These are phyloP conservation scores for Verbena officinalis DNA, from an alignment of 257 asterid species.

Conservation along the genomic window DNA sequence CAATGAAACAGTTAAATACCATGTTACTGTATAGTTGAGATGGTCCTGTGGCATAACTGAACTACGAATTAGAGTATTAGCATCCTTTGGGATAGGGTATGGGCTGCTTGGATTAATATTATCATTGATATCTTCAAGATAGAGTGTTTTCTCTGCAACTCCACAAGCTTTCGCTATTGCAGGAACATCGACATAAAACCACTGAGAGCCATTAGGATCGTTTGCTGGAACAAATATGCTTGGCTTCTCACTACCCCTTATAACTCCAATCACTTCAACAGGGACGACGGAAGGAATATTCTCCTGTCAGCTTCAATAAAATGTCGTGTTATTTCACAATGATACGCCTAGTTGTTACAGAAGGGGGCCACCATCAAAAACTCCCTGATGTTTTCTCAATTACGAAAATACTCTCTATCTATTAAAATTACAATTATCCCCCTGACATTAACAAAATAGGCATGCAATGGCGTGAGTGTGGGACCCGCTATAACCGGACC, in stretches of 20 bases:
- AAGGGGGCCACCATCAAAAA: too few relatives aligned
- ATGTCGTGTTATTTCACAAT: conserved; percentile 31
- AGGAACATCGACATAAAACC: conserved; percentile 94
- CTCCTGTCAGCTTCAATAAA: conserved; percentile 57
- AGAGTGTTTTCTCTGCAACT: conserved; percentile 70
- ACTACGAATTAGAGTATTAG: conserved; percentile 62
- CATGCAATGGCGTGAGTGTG: too few relatives aligned
- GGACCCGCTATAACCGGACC: too few relatives aligned
- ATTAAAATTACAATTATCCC: too few relatives aligned
- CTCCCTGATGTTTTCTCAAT: too few relatives aligned
- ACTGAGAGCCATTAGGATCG: conserved; percentile 76
- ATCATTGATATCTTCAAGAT: conserved; percentile 76
- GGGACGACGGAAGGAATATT: conserved; percentile 40
- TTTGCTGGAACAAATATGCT: conserved; percentile 95
- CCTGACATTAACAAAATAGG: too few relatives aligned
- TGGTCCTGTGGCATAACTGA: conserved; percentile 98
- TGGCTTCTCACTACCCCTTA: conserved; percentile 91
- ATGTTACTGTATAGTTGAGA: conserved; percentile 81
- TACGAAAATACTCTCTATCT: too few relatives aligned
- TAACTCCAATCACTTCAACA: conserved; percentile 72
- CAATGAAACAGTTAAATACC: conserved; percentile 49
- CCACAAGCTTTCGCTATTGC: conserved; percentile 80
- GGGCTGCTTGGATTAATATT: conserved; percentile 76
- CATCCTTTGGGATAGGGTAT: conserved; percentile 88
- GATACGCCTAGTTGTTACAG: not conserved